phyloP scores from a whole-genome alignment of 2,329 filamentous ascomycete genomes.

The Mycogone perniciosa region DNA sequence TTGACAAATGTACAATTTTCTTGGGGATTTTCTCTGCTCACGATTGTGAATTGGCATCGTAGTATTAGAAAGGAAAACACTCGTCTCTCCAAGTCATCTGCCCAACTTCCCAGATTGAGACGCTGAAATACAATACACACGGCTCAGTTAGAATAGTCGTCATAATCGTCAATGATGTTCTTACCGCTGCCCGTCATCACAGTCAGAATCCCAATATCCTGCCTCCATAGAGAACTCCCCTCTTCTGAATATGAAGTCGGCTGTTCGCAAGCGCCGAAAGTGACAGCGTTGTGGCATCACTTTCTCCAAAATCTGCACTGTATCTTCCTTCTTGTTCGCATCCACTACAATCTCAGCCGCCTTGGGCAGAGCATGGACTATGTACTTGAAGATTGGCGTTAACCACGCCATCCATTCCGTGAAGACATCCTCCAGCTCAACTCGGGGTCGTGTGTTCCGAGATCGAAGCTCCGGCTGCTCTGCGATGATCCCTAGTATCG shows the following conservation, averaged over 20 bases:
- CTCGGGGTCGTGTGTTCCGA: neutral
- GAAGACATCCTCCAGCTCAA: neutral
- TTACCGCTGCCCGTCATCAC: neutral
- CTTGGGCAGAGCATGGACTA: neutral
- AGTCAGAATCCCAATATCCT: neutral
- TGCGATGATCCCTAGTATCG: neutral
- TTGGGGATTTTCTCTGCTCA: no score
- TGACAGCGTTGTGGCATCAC: neutral
- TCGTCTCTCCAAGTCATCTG: no score
- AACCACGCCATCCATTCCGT: neutral
- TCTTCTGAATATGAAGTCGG: neutral
- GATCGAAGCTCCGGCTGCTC: neutral
- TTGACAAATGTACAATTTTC: no score
- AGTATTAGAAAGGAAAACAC: no score
- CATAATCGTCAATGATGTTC: neutral
- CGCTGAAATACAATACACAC: no score
- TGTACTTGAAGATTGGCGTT: neutral
- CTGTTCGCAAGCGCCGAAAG: neutral
- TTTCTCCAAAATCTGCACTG: neutral
- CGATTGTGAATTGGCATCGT: no score
- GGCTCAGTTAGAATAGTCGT: neutral
- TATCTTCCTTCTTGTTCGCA: neutral
- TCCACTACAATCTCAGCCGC: neutral
- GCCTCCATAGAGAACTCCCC: neutral
- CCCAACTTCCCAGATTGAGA: no score